A percentile compares a stretch with the other conserved stretches of the same genome.
These are phyloP conservation scores for Anthracocystis walkeri DNA, from an alignment of 1,284 basidiomycete species.

Conservation along the genomic window DNA sequence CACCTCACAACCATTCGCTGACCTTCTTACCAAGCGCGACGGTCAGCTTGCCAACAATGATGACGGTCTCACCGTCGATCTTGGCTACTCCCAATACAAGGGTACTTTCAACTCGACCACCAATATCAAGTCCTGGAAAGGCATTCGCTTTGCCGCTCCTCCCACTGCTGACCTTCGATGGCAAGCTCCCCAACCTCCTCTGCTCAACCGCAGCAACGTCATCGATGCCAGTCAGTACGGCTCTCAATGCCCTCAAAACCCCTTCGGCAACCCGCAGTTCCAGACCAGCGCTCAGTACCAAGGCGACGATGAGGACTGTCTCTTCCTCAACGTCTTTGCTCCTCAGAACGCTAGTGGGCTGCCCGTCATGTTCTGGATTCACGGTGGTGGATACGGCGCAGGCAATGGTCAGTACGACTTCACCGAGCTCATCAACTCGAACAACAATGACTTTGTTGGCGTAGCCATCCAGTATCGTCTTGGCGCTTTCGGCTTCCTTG, in stretches of 20 bases:
- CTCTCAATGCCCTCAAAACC: conserved; percentile 31
- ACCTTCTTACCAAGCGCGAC: conserved; percentile 23
- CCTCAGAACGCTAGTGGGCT: conserved; percentile 32
- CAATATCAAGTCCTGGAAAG: conserved; percentile 34
- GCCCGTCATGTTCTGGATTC: conserved; percentile 46
- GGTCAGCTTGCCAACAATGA: background rate
- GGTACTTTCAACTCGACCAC: conserved; percentile 28
- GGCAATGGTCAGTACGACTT: conserved; percentile 41
- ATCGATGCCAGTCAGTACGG: conserved; percentile 33
- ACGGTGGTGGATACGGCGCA: conserved; percentile 41
- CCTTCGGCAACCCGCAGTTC: conserved; percentile 24
- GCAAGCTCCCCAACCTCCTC: conserved; percentile 29
- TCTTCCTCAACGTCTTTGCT: conserved; percentile 50
- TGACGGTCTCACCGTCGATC: conserved; percentile 32
- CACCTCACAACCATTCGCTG: conserved; percentile 23
- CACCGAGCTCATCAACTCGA: conserved; percentile 41
- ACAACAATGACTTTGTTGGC: conserved; percentile 39
- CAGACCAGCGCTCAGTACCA: conserved; percentile 9
- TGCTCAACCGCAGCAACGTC: conserved; percentile 17
- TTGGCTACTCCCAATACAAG: conserved; percentile 32
- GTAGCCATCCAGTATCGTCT: conserved; percentile 75
- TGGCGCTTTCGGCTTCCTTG: conserved; percentile 57
- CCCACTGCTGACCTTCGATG: conserved; percentile 38
- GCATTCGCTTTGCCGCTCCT: conserved; percentile 46
- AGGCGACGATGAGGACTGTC: conserved; percentile 39